Conservation (phyloP, 306 rosid genomes). For the Pachyrhizus erosus region DNA sequence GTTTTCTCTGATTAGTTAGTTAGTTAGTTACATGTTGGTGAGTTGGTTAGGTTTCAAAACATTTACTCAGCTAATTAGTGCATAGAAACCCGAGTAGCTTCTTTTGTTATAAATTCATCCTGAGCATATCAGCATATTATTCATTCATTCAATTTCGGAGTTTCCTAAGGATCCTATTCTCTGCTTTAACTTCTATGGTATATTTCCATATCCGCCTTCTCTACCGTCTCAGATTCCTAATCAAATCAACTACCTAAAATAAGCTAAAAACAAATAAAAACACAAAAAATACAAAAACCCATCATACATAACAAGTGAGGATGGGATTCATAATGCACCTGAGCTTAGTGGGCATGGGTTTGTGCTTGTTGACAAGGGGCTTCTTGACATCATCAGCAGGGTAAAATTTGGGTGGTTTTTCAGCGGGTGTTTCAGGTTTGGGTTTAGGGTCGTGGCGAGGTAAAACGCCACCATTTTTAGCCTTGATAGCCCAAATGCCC, state of each 20-base stretch:
- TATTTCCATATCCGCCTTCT: not conserved
- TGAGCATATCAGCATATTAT: not conserved
- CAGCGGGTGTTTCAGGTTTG: conserved; percentile 50
- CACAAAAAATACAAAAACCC: not conserved
- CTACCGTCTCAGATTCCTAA: not conserved
- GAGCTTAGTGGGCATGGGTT: conserved; percentile 64
- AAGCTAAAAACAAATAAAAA: not conserved
- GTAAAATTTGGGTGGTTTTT: conserved; percentile 63
- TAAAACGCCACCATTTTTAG: conserved; percentile 72
- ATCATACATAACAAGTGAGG: not conserved
- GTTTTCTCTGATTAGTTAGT: too few relatives aligned
- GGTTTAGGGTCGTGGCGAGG: conserved; percentile 72
- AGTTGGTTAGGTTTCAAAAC: not conserved
- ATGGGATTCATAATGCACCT: conserved; percentile 42
- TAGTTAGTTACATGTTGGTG: not conserved
- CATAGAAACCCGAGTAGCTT: not conserved
- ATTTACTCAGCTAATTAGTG: too few relatives aligned
- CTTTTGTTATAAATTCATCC: not conserved
- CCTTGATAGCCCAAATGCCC: conserved; percentile 82
- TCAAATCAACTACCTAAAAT: not conserved
- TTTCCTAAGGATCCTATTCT: not conserved
- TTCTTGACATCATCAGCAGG: conserved; percentile 80
- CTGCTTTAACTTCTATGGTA: not conserved
- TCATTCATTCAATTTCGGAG: not conserved
- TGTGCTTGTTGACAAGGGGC: conserved; percentile 67